Evolutionary conservation across 2,329 filamentous ascomycete species (phyloP).

Genomic region (Verticillium longisporum): DNA sequence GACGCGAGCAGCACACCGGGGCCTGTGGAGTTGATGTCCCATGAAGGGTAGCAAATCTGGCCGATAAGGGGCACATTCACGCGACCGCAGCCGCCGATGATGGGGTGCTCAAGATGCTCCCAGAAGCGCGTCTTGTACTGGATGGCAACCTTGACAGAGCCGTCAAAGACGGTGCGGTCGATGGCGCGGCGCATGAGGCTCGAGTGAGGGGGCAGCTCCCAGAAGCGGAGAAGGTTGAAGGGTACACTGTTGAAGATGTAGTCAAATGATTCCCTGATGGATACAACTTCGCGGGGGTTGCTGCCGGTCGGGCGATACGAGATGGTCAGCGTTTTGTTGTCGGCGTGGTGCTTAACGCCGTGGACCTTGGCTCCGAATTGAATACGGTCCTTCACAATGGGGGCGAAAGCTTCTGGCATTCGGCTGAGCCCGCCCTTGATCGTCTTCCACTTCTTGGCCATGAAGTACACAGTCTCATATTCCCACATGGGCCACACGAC

Average conservation of each 20-base stretch:
- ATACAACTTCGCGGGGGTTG: slow-evolving; percentile 13
- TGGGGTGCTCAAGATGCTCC: slow-evolving; percentile 19
- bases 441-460: slow-evolving; percentile 17
- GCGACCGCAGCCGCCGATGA: slow-evolving; percentile 39
- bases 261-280: slow-evolving; percentile 24
- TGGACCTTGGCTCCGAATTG: slow-evolving; percentile 15
- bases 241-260: slow-evolving; percentile 29
- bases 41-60: slow-evolving; percentile 45
- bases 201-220: slow-evolving; percentile 27
- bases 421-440: slow-evolving; percentile 26
- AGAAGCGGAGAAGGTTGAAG: slow-evolving; percentile 27
- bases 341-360: slow-evolving; percentile 15
- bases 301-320: slow-evolving; percentile 13
- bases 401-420: slow-evolving; percentile 25
- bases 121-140: slow-evolving; percentile 46
- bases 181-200: slow-evolving; percentile 18
- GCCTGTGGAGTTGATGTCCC: slow-evolving; percentile 41
- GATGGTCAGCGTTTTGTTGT: slow-evolving; percentile 13
- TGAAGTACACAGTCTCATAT: slow-evolving; percentile 19
- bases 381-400: slow-evolving; percentile 19
- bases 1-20: slow-evolving; percentile 44
- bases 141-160: slow-evolving; percentile 35
- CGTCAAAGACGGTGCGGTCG: slow-evolving; percentile 17
- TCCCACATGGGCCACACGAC: slow-evolving; percentile 21
- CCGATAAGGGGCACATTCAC: slow-evolving; percentile 41